Conservation (phyloP, 495 filamentous ascomycete genomes). For the Astrocystis sublimbata region DNA sequence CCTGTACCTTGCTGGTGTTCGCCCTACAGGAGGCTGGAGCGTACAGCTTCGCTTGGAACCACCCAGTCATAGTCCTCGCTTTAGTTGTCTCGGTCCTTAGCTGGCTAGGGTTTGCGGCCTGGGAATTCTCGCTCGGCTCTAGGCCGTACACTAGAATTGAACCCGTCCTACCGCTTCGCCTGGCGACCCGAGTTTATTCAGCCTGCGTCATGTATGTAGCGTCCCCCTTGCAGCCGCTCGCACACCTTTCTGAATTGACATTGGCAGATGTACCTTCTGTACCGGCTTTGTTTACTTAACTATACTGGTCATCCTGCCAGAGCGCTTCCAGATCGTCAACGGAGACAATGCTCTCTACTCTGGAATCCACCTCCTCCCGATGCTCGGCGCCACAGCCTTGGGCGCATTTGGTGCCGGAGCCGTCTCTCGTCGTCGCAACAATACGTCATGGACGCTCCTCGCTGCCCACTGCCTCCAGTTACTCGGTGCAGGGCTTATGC, state of each 20-base stretch:
- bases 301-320: slow-evolving; percentile 59
- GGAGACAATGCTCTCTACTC: slow-evolving; percentile 49
- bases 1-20: slow-evolving; percentile 58
- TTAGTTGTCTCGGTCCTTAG: slow-evolving; percentile 45
- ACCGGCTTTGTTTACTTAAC: slow-evolving; percentile 59
- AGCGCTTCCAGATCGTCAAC: slow-evolving; percentile 61
- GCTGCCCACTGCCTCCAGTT: slow-evolving; percentile 52
- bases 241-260: slow-evolving; percentile 21
- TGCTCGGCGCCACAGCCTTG: slow-evolving; percentile 53
- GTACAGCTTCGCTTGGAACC: slow-evolving; percentile 47
- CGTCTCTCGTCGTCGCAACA: slow-evolving; percentile 46
- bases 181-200: slow-evolving; percentile 41
- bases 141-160: slow-evolving; percentile 32
- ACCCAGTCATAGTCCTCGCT: slow-evolving; percentile 44
- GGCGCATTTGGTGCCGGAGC: slow-evolving; percentile 53
- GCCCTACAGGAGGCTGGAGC: slow-evolving; percentile 59
- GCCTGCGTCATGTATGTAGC: slow-evolving; percentile 47
- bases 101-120: slow-evolving; percentile 49
- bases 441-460: slow-evolving; percentile 53
- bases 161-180: slow-evolving; percentile 44
- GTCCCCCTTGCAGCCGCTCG: neutral
- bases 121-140: slow-evolving; percentile 45
- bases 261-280: slow-evolving; percentile 46
- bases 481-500: slow-evolving; percentile 53
- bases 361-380: slow-evolving; percentile 60